Base-by-base conservation (phyloP, 345 rosid genomes). In the Diplotaxis tenuifolia region DNA sequence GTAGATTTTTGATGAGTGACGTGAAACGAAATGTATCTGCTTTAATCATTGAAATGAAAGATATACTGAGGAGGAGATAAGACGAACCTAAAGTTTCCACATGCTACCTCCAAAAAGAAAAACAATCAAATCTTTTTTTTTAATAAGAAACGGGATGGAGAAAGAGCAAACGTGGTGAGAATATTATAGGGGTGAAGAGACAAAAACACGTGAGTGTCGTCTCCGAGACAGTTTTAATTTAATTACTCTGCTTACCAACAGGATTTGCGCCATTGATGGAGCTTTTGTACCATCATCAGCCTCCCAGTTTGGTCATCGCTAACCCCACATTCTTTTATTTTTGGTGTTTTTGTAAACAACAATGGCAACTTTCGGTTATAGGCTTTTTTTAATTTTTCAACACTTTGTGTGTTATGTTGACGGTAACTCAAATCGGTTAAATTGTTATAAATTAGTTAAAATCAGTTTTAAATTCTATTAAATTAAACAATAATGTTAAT, bases 121-220 rank as follows among this genome's bases (percentile, higher is more conserved):
- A 29, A 34, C 34, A 59, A 58, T 8, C 1, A 29, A 10, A n/a
- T 25, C 15, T 29, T 32, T 29, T 5, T n/a, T n/a, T 70, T 64
- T 70, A 70, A 75, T 76, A 3, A n/a, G n/a, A n/a, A n/a, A n/a
- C n/a, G 62, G 66, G 75, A 10, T 53, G 68, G 56, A 54, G 19
- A 36, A n/a, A 16, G 20, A 54, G 74, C 55, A 75, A 57, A 76
- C 71, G 65, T 76, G 79, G 71, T 62, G 80, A 76, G 75, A 76
- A 76, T 70, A 76, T 22, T 67, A 47, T 64, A 70, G 67, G 70
- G 75, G 71, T 56, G 80, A 76, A 76, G 61, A 76, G 80, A 76
- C 80, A 76, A 45, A 70, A 70, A 70, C 80, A 76, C 75, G 80
- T 76, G 80, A 76, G 1, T 40, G 57, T n/a, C n/a, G n/a, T 15